Percentiles rank a stretch among this genome's conserved stretches.
These are phyloP conservation scores for Coniferiporia sulphurascens DNA, from an alignment of 1,284 basidiomycete species.

Conservation along the genomic window DNA sequence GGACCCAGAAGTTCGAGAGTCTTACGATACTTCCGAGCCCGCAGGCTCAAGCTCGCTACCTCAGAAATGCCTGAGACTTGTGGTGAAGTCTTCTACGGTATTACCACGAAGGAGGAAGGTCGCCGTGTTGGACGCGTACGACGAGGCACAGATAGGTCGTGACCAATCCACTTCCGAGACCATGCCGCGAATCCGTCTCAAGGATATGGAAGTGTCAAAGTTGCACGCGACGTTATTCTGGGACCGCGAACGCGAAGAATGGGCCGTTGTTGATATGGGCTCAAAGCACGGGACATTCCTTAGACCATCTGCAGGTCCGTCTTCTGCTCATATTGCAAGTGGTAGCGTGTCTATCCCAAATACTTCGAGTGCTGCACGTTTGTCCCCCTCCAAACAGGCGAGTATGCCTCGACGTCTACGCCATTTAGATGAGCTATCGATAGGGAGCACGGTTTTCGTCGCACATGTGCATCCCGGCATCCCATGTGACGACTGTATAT, in stretches of 20 bases:
- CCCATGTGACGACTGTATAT: conserved; percentile 60
- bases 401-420: conserved; percentile 58
- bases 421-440: conserved; percentile 58
- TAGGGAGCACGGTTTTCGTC: conserved; percentile 65
- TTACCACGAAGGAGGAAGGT: conserved; percentile 46
- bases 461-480: conserved; percentile 60
- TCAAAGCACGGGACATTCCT: conserved; percentile 76
- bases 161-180: conserved; percentile 48
- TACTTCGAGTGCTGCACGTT: conserved; percentile 30
- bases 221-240: conserved; percentile 70
- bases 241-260: conserved; percentile 52
- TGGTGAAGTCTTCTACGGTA: conserved; percentile 47
- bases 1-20: conserved; percentile 3
- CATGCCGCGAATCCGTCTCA: conserved; percentile 62
- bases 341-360: background rate
- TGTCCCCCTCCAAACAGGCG: conserved; percentile 59
- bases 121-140: conserved; percentile 56
- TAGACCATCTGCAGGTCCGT: conserved; percentile 16
- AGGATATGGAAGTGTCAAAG: conserved; percentile 79
- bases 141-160: conserved; percentile 65
- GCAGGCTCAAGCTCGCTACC: conserved; percentile 2
- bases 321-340: background rate
- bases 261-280: conserved; percentile 77
- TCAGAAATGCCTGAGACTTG: conserved; percentile 46
- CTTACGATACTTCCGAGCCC: background rate